Percentiles rank a stretch among this genome's conserved stretches.
Conservation (phyloP, 306 rosid species). For the Prunus davidiana region DNA sequence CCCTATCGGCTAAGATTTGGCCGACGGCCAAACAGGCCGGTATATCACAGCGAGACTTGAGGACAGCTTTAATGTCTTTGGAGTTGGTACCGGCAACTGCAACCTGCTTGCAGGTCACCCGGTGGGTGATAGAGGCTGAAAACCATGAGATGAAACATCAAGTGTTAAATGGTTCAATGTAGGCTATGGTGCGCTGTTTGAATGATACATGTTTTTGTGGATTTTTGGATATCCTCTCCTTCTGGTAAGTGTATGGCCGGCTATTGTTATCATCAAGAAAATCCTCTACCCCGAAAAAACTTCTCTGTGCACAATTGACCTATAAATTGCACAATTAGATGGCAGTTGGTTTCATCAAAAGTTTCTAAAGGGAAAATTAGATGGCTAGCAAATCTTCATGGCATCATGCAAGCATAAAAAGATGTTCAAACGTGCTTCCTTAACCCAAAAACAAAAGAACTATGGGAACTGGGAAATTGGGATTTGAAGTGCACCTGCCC, state of each 20-base stretch:
- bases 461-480: background rate
- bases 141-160: slow-evolving; percentile 90
- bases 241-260: slow-evolving; percentile 83
- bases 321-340: slow-evolving; percentile 22
- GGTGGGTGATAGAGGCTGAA: slow-evolving; percentile 86
- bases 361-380: background rate
- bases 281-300: slow-evolving; percentile 95
- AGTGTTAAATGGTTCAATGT: slow-evolving; percentile 95
- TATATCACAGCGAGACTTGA: slow-evolving; percentile 78
- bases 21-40: slow-evolving; percentile 93
- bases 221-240: slow-evolving; percentile 82
- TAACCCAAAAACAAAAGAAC: background rate
- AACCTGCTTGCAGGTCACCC: slow-evolving; percentile 90
- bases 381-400: background rate
- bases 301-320: slow-evolving; percentile 72
- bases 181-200: slow-evolving; percentile 83
- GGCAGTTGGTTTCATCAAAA: background rate
- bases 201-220: slow-evolving; percentile 83
- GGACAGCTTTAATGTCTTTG: slow-evolving; percentile 86
- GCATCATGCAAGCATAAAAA: background rate
- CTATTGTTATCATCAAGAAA: slow-evolving; percentile 81
- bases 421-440: background rate
- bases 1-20: slow-evolving; percentile 73
- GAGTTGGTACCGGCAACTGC: slow-evolving; percentile 98
- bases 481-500: slow-evolving; percentile 50